phyloP scores from a whole-genome alignment of 1,284 basidiomycete genomes.

The Rhodotorula sp. region DNA sequence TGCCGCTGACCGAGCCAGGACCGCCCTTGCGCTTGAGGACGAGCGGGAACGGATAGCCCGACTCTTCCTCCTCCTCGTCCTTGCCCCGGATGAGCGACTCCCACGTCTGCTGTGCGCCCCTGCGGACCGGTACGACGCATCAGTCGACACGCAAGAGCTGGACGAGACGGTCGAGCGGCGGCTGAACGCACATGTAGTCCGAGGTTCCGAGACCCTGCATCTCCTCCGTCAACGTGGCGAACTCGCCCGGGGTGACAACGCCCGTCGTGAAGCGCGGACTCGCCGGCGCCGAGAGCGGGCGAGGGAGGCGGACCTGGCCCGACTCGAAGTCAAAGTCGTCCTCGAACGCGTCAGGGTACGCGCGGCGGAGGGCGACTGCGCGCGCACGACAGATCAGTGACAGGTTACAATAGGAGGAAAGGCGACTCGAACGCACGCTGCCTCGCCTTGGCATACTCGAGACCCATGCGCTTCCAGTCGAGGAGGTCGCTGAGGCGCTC shows the following conservation, averaged over 20 bases:
- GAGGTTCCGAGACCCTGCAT: slow-evolving; percentile 83
- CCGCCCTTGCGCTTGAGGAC: slow-evolving; percentile 65
- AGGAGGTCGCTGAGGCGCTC: slow-evolving; percentile 87
- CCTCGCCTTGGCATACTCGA: slow-evolving; percentile 94
- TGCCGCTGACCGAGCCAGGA: slow-evolving; percentile 63
- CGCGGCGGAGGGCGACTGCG: slow-evolving; percentile 63
- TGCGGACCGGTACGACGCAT: too few species aligned
- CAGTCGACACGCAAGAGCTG: too few species aligned
- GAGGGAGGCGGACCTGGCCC: slow-evolving; percentile 62
- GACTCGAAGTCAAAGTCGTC: slow-evolving; percentile 63
- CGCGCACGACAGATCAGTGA: not conserved
- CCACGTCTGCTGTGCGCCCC: slow-evolving; percentile 1
- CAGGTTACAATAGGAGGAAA: too few species aligned
- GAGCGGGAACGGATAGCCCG: slow-evolving; percentile 76
- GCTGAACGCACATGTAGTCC: slow-evolving; percentile 59
- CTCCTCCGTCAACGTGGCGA: slow-evolving; percentile 78
- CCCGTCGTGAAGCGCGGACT: slow-evolving; percentile 67
- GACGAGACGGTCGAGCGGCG: too few species aligned
- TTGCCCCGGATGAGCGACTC: slow-evolving; percentile 38
- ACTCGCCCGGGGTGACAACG: slow-evolving; percentile 81
- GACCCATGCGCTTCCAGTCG: slow-evolving; percentile 96
- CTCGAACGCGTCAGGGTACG: slow-evolving; percentile 88
- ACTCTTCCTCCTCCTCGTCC: slow-evolving; percentile 67
- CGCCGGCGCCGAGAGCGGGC: slow-evolving; percentile 76
- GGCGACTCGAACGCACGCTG: slow-evolving; percentile 62